Base-by-base conservation (phyloP, 805 yeast species). In the Candida easanensis region DNA sequence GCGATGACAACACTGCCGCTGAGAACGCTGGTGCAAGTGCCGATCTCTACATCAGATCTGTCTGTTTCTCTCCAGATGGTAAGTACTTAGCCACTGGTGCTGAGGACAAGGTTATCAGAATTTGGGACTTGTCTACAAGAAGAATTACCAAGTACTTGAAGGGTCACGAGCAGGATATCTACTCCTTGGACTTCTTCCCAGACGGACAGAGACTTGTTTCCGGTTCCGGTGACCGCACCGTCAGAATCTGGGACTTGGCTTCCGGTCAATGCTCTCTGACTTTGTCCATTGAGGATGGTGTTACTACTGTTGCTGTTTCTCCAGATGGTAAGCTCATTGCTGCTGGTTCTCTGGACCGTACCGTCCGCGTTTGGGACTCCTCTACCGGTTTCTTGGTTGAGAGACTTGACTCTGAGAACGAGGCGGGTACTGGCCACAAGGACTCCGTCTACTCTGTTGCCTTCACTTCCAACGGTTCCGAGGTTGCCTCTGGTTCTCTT, bases 81-180 rank as follows among this genome's bases (percentile, higher is more conserved):
- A 87, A 88, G 68, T 86, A 79, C 59, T 74, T 91, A 57, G 98
- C 97, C 25, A 89, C 97, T 10, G 99, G 95, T 61, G 91, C 93
- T 32, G 95, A 85, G 66, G 95, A 85, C 64, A 84, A 84, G 64
- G 76, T 85, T 52, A 93, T 93, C 56, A 80, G 98, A 64, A 90
- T 91, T 58, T 91, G 99, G 99, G 97, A 91, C 64, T 79, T 91
- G 62, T 76, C 86, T 40, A 80, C 91, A 22, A 77, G 85, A 65
- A 80, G 90, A 59, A 86, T 90, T 58, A 86, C 89, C 52, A 84
- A 86, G 68, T 84, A 87, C 54, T 74, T 91, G 62, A 76, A 82
- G 50, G 99, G 99, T 40, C 98, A 91, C 63, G 97, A 90, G 65
- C 99, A 93, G 71, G 99, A 91, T 68, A 90, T 91, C 54, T 93